phyloP scores from a whole-genome alignment of 2,329 filamentous ascomycete species.

The Exserohilum turcica region DNA sequence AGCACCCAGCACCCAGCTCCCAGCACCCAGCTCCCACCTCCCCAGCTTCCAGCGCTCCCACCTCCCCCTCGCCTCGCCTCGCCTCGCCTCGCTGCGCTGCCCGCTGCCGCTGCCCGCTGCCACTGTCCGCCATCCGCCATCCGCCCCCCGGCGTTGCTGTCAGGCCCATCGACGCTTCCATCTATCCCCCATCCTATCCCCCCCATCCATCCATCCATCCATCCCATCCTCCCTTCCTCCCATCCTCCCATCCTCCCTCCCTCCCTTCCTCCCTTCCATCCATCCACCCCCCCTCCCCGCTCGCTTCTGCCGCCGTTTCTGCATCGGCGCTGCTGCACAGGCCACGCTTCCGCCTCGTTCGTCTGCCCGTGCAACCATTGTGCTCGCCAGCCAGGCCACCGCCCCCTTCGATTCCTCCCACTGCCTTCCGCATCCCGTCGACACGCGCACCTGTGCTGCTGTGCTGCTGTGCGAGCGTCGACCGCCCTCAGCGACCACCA shows the following conservation, averaged over 20 bases:
- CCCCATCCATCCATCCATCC: neutral
- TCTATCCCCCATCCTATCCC: slow-evolving; percentile 4
- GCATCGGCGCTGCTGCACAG: slow-evolving; percentile 29
- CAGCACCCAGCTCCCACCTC: no score
- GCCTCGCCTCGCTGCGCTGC: neutral
- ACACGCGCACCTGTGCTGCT: slow-evolving; percentile 33
- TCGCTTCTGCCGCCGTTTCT: slow-evolving; percentile 26
- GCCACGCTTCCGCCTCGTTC: slow-evolving; percentile 25
- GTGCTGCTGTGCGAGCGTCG: slow-evolving; percentile 25
- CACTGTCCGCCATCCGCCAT: no score
- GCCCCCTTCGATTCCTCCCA: slow-evolving; percentile 26
- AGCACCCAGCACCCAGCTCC: no score
- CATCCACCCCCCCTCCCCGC: slow-evolving; percentile 9
- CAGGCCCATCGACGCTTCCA: slow-evolving; percentile 3
- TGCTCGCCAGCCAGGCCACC: slow-evolving; percentile 14
- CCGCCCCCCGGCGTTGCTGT: neutral
- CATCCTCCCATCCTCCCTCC: slow-evolving; percentile 1
- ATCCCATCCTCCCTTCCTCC: no score
- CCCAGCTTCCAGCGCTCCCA: no score
- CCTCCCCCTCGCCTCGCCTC: neutral
- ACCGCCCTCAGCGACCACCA: slow-evolving; percentile 24
- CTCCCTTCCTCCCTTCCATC: no score
- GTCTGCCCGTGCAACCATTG: slow-evolving; percentile 29
- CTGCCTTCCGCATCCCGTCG: slow-evolving; percentile 33
- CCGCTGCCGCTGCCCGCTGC: neutral